Conservation (phyloP, 1,139 yeast genomes). For the Sugiyamaella neomexicana region DNA sequence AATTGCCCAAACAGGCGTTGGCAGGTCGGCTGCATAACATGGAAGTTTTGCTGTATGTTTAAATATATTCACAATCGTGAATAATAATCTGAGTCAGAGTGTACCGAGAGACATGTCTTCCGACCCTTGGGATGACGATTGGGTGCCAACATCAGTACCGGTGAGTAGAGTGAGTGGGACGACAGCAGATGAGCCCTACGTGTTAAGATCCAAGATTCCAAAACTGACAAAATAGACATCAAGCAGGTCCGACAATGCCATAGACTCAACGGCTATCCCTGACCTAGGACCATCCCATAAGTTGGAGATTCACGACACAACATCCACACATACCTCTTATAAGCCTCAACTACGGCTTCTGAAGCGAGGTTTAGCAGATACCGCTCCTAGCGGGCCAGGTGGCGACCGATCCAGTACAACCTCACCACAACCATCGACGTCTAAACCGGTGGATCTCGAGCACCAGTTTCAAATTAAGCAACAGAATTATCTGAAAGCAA, state of each 20-base stretch:
- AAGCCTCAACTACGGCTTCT: constrained; percentile 17
- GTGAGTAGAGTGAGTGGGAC: constrained; percentile 3
- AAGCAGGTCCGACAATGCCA: not conserved
- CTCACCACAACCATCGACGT: not conserved
- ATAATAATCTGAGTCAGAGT: no score
- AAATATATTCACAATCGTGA: not conserved
- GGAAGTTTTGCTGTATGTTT: not conserved
- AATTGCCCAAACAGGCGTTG: not conserved
- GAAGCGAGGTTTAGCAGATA: constrained; percentile 3
- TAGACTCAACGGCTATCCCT: not conserved
- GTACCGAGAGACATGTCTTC: constrained; percentile 9
- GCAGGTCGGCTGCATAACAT: not conserved
- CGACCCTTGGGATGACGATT: constrained; percentile 15
- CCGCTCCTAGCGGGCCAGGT: no score
- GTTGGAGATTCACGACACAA: constrained; percentile 15
- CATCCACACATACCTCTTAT: constrained; percentile 18
- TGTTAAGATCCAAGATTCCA: no score
- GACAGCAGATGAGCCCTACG: no score
- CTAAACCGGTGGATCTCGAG: constrained; percentile 12
- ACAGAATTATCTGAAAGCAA: constrained; percentile 14
- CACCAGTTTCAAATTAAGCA: constrained; percentile 16
- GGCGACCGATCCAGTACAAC: not conserved
- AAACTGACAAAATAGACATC: not conserved
- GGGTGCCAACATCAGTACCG: constrained; percentile 10
- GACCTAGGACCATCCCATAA: not conserved